Conservation (phyloP, 371 early-diverging fungal species). For the Mortierella sp. region DNA sequence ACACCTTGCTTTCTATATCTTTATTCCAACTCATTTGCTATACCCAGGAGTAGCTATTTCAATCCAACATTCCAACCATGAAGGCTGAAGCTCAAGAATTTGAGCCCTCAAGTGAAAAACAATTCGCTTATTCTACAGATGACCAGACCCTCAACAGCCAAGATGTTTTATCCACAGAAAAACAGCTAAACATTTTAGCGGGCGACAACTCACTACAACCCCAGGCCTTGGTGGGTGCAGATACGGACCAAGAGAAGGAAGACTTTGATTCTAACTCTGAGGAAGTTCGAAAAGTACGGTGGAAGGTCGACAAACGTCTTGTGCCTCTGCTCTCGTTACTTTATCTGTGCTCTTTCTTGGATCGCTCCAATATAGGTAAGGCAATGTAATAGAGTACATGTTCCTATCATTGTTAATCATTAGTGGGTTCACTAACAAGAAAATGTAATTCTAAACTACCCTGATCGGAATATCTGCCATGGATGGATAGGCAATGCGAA, state of each 20-base stretch:
- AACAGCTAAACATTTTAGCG: not conserved
- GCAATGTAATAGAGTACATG: not conserved
- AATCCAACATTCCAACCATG: not conserved
- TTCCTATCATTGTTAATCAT: not conserved
- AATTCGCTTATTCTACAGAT: not conserved
- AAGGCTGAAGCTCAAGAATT: not conserved
- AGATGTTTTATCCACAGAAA: not conserved
- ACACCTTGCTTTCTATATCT: not conserved
- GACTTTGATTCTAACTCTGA: slow-evolving; percentile 29
- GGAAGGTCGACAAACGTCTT: slow-evolving; percentile 62
- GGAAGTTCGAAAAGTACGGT: slow-evolving; percentile 45
- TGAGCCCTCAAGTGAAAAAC: not conserved
- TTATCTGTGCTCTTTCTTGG: slow-evolving; percentile 68
- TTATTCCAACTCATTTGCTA: not conserved
- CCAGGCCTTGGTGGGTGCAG: not conserved
- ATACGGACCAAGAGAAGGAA: not conserved
- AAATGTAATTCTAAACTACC: too few species aligned
- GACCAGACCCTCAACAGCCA: not conserved
- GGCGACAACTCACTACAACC: not conserved
- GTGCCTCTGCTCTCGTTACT: slow-evolving; percentile 64
- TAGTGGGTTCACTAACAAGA: too few species aligned
- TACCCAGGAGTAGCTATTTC: not conserved
- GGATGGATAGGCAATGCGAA: slow-evolving; percentile 32
- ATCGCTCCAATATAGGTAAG: slow-evolving; percentile 72
- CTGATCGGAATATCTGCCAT: not conserved